A percentile compares a stretch with the other conserved stretches of the same genome.
phyloP scores from a whole-genome alignment of 129 eudicot species.

The Escallonia rubra region DNA sequence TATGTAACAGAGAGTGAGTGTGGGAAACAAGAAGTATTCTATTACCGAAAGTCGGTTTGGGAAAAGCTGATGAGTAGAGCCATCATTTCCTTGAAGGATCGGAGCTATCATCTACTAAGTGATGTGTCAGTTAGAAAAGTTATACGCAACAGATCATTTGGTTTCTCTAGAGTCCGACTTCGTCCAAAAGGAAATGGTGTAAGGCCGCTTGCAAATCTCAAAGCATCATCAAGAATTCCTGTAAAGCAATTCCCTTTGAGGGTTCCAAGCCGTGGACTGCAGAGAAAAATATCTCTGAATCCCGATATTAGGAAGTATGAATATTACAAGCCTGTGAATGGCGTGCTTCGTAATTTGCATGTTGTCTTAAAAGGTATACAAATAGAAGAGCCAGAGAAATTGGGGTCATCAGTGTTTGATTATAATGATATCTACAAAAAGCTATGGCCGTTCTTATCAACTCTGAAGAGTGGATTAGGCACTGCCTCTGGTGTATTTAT shows the following conservation, averaged over 20 bases:
- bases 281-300: background rate
- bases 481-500: constrained; percentile 41
- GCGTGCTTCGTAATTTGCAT: constrained; percentile 64
- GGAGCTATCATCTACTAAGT: constrained; percentile 37
- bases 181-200: constrained; percentile 70
- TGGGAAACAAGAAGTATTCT: constrained; percentile 61
- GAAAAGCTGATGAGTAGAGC: constrained; percentile 46
- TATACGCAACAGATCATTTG: constrained; percentile 45
- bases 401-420: constrained; percentile 84
- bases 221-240: constrained; percentile 48
- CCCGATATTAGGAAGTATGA: background rate
- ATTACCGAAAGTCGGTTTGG: constrained; percentile 63
- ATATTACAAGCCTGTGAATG: constrained; percentile 58
- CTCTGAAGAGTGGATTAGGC: constrained; percentile 35
- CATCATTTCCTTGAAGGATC: constrained; percentile 25
- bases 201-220: constrained; percentile 71
- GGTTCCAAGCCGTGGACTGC: constrained; percentile 3
- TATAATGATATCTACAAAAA: constrained; percentile 75
- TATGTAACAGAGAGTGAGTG: constrained; percentile 87
- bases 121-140: constrained; percentile 30
- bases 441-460: constrained; percentile 50
- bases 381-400: constrained; percentile 43
- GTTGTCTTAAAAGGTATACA: constrained; percentile 53
- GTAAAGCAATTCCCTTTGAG: constrained; percentile 4
- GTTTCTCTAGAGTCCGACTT: constrained; percentile 78